These are phyloP conservation scores for Verticillium longisporum DNA, from an alignment of 2,329 filamentous ascomycete species.

Conservation along the genomic window DNA sequence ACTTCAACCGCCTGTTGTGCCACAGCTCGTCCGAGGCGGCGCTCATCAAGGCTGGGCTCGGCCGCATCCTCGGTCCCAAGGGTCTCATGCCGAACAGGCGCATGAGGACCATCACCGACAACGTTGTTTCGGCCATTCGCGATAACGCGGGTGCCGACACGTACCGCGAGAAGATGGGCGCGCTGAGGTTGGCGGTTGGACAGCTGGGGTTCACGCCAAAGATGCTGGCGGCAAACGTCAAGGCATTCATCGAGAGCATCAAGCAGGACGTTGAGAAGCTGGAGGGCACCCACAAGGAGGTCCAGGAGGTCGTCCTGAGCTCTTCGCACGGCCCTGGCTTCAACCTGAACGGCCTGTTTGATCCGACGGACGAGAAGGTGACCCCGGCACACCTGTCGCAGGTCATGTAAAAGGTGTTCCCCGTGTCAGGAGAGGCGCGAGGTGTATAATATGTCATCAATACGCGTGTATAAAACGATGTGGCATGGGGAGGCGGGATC, in stretches of 20 bases:
- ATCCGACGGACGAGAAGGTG: slow-evolving; percentile 50
- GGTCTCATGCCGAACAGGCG: slow-evolving; percentile 90
- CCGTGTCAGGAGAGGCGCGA: background rate
- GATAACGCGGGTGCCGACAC: slow-evolving; percentile 79
- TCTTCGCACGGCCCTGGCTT: slow-evolving; percentile 83
- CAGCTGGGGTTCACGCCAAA: slow-evolving; percentile 85
- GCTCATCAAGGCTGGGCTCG: slow-evolving; percentile 74
- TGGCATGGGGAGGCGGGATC: slow-evolving; percentile 3
- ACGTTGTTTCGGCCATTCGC: slow-evolving; percentile 67
- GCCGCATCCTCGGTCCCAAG: slow-evolving; percentile 75
- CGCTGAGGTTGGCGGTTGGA: slow-evolving; percentile 83
- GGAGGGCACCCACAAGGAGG: slow-evolving; percentile 30
- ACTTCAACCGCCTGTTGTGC: slow-evolving; percentile 86
- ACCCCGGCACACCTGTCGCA: slow-evolving; percentile 44
- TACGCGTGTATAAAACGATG: slow-evolving; percentile 10
- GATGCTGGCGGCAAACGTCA: slow-evolving; percentile 78
- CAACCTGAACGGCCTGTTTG: slow-evolving; percentile 76
- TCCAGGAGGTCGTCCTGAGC: slow-evolving; percentile 67
- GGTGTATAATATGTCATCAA: slow-evolving; percentile 32
- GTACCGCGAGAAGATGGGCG: slow-evolving; percentile 80
- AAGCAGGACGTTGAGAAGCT: slow-evolving; percentile 62
- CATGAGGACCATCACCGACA: slow-evolving; percentile 79
- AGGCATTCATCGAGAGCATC: slow-evolving; percentile 65
- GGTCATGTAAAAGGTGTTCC: slow-evolving; percentile 38
- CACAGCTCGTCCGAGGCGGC: slow-evolving; percentile 71